phyloP scores from a whole-genome alignment of 805 yeast genomes.

The Hanseniaspora lachancei region DNA sequence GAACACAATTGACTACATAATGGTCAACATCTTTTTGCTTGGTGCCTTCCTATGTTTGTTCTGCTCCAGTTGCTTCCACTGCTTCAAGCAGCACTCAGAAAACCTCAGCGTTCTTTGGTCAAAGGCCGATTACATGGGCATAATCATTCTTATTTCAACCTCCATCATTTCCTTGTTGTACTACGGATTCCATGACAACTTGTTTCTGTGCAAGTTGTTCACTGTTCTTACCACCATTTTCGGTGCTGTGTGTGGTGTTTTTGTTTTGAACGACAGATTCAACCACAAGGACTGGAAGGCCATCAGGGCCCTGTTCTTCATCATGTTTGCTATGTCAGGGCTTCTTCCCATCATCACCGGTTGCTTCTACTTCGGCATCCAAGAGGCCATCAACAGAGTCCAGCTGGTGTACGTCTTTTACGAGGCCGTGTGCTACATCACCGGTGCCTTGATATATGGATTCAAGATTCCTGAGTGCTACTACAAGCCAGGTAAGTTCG shows the following conservation, averaged over 20 bases:
- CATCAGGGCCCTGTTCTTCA: conserved; percentile 63
- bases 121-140: conserved; percentile 64
- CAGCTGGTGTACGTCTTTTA: conserved; percentile 47
- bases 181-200: conserved; percentile 33
- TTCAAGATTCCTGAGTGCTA: conserved; percentile 61
- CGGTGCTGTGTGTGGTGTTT: conserved; percentile 48
- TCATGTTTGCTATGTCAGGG: conserved; percentile 65
- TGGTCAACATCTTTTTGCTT: conserved; percentile 40
- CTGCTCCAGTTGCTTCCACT: conserved; percentile 55
- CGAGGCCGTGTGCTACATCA: conserved; percentile 63
- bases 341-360: conserved; percentile 56
- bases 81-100: conserved; percentile 53
- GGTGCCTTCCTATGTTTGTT: conserved; percentile 50
- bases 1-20: conserved; percentile 34
- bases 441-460: conserved; percentile 73
- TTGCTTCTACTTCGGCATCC: conserved; percentile 35
- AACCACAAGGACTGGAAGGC: conserved; percentile 57
- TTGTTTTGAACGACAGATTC: conserved; percentile 56
- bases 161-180: conserved; percentile 42
- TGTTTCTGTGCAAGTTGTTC: conserved; percentile 22
- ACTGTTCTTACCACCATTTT: conserved; percentile 35
- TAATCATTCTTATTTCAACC: conserved; percentile 52
- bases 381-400: conserved; percentile 38
- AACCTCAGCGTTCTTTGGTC: conserved; percentile 44
- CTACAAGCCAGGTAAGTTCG: conserved; percentile 48